Percentiles rank a stretch among this genome's conserved stretches.
Evolutionary conservation across 1,284 basidiomycete genomes (phyloP).

Genomic region (Sphaerobolus stellatus): DNA sequence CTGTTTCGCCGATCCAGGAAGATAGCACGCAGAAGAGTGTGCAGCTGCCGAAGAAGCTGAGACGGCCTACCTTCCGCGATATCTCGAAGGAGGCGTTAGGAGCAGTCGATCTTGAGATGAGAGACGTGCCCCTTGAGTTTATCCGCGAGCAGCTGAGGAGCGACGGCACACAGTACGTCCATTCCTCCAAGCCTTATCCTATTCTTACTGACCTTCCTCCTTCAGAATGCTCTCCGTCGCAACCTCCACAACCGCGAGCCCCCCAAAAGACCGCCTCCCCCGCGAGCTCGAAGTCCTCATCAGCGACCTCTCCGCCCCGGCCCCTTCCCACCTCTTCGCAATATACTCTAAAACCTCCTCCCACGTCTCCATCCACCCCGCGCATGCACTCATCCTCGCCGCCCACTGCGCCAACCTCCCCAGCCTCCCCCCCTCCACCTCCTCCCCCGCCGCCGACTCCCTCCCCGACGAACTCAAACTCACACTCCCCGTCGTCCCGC

Average conservation of each 20-base stretch:
- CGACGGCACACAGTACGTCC: background rate
- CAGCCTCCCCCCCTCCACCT: conserved; percentile 26
- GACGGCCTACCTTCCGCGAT: background rate
- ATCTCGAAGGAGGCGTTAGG: background rate
- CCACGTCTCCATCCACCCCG: conserved; percentile 49
- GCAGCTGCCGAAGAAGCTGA: background rate
- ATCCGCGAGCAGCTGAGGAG: background rate
- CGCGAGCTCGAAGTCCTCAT: conserved; percentile 26
- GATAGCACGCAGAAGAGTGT: background rate
- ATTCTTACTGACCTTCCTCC: background rate
- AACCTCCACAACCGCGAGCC: conserved; percentile 19
- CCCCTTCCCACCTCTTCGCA: conserved; percentile 8
- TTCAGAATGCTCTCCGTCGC: conserved; percentile 6
- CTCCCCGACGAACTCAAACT: too few relatives aligned
- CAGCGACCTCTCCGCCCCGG: conserved; percentile 25
- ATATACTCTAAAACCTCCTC: conserved; percentile 6
- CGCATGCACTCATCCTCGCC: conserved; percentile 56
- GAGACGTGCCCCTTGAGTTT: background rate
- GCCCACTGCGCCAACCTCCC: conserved; percentile 55
- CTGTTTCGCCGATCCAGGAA: background rate
- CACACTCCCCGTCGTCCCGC: conserved; percentile 46
- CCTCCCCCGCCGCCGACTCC: background rate
- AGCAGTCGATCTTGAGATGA: conserved; percentile 1
- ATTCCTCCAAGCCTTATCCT: background rate
- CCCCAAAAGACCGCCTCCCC: conserved; percentile 27